Evolutionary conservation across 2,329 filamentous ascomycete genomes (phyloP).

Genomic region (Talaromyces marneffei): DNA sequence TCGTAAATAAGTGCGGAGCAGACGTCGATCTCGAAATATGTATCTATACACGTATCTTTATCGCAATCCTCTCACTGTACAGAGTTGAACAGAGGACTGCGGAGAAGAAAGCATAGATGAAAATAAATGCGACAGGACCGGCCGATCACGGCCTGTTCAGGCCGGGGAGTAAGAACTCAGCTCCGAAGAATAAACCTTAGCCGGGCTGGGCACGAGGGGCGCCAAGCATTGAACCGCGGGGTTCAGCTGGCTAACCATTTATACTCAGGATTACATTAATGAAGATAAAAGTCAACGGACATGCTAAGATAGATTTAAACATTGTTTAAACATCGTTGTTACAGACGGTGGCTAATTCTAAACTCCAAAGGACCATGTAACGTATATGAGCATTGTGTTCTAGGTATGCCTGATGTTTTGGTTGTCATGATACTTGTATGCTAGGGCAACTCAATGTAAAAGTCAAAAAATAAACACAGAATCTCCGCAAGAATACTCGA

Average conservation of each 20-base stretch:
- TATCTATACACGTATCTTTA: not conserved
- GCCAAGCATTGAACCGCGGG: not conserved
- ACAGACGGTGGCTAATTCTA: not conserved
- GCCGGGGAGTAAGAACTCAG: slow-evolving; percentile 21
- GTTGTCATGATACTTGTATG: slow-evolving; percentile 7
- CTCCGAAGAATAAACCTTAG: slow-evolving; percentile 8
- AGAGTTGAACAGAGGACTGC: not conserved
- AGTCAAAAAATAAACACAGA: not conserved
- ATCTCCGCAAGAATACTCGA: not conserved
- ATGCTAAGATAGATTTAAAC: too few species aligned
- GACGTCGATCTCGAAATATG: not conserved
- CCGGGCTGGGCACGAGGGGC: not conserved
- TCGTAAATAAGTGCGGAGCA: not conserved
- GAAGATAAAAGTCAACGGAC: too few species aligned
- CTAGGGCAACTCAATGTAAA: not conserved
- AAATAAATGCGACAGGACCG: not conserved
- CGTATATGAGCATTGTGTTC: too few species aligned
- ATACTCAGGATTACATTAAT: not conserved
- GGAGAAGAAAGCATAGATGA: not conserved
- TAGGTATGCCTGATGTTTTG: too few species aligned
- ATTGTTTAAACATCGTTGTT: not conserved
- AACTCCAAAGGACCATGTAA: not conserved
- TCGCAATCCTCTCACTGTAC: not conserved
- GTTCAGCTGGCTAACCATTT: not conserved
- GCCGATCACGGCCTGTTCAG: slow-evolving; percentile 26